These are phyloP conservation scores for Lodderomyces oxycetoniae DNA, from an alignment of 1,139 yeast genomes.

Conservation along the genomic window DNA sequence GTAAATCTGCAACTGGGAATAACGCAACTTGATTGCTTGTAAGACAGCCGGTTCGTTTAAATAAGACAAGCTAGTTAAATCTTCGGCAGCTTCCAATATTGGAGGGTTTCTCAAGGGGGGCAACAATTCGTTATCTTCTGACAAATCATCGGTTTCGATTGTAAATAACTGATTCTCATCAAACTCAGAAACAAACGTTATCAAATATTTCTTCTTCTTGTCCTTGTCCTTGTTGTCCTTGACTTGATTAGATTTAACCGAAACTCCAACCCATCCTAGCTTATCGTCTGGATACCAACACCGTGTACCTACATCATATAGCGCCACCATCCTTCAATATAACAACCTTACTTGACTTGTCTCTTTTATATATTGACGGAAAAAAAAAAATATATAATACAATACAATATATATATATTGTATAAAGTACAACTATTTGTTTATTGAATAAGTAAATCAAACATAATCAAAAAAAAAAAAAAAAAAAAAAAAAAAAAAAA, in stretches of 20 bases:
- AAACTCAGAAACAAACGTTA: slow-evolving; percentile 60
- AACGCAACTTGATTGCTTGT: slow-evolving; percentile 88
- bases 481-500: no score
- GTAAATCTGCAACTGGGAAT: slow-evolving; percentile 83
- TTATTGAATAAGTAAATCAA: neutral
- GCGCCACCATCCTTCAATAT: slow-evolving; percentile 16
- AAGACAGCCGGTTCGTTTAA: slow-evolving; percentile 95
- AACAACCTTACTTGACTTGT: neutral
- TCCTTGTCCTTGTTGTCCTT: no score
- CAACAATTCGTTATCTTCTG: slow-evolving; percentile 49
- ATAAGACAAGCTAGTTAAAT: slow-evolving; percentile 85
- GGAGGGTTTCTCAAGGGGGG: slow-evolving; percentile 94
- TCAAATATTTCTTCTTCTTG: slow-evolving; percentile 52
- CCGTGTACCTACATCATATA: slow-evolving; percentile 48
- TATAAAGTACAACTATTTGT: neutral
- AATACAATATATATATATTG: no score
- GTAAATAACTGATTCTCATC: slow-evolving; percentile 48
- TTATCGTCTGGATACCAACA: slow-evolving; percentile 94
- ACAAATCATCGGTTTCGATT: slow-evolving; percentile 47
- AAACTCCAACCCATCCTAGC: slow-evolving; percentile 90
- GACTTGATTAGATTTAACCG: slow-evolving; percentile 53
- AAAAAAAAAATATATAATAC: neutral
- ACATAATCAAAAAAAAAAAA: neutral
- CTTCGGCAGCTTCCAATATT: slow-evolving; percentile 89
- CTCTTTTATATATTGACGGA: neutral